Base-by-base conservation (phyloP, 164 flowering plant species). In the Stephania japonica region DNA sequence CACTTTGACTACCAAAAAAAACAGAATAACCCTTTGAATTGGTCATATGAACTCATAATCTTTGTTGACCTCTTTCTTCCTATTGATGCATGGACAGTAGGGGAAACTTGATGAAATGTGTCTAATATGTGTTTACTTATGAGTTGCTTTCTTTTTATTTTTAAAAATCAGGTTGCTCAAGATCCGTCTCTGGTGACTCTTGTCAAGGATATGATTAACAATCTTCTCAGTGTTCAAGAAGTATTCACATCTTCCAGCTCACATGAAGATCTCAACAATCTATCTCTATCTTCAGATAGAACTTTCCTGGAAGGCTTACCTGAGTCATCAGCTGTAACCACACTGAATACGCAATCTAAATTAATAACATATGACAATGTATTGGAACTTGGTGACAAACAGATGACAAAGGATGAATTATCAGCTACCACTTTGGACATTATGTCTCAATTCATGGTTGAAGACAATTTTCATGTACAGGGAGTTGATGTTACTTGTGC, bases 101-200 rank as follows among this genome's bases (percentile, higher is more conserved):
- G 18, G 63, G 63, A 56, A 56, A 18, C n/a, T 18, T 6, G 18
- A 56, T 13, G 61, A 56, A 16, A 56, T 18, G 63, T 56, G 63
- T 56, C 21, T 21, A 3, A 23, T 56, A 56, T 6, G 23, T 56
- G 23, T 56, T 56, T 3, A 16, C 63, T 56, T 14, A 63, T 14
- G 26, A n/a, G 4, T 27, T 3, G 32, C 1, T n/a, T 19, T 67
- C 16, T 71, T 23, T 23, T 41, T 44, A 14, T 2, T n/a, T 12
- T 59, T 71, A 42, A 42, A 65, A 38, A 74, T 76, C 86, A 93
- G 98, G 87, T 93, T 32, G 65, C 73, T 70, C 91, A 91, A 74
- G 87, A 89, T 80, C 73, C 67, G 63, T 69, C 73, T 27, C 44
- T 84, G 56, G 87, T 87, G 69, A 75, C 84, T 65, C 75, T 71